Evolutionary conservation across 2,329 filamentous ascomycete genomes (phyloP).

Genomic region (Pezicula carpinea): DNA sequence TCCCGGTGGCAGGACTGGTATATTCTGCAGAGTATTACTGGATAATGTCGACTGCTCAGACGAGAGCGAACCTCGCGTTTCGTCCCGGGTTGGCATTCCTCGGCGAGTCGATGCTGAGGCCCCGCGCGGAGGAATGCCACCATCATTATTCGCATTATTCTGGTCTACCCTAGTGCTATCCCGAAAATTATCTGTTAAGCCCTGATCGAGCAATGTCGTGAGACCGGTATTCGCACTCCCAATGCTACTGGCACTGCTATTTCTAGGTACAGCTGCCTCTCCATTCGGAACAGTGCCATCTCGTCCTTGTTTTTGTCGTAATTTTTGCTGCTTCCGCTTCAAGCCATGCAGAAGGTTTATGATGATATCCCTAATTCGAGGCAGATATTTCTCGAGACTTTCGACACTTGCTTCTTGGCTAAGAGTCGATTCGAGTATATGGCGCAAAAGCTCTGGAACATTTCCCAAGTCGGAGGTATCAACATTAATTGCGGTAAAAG

Average conservation of each 20-base stretch:
- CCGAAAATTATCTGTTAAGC: slow-evolving; percentile 28
- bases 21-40: slow-evolving; percentile 71
- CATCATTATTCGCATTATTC: slow-evolving; percentile 21
- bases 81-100: slow-evolving; percentile 39
- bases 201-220: slow-evolving; percentile 56
- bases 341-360: slow-evolving; percentile 94
- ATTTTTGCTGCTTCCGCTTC: slow-evolving; percentile 92
- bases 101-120: slow-evolving; percentile 24
- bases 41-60: slow-evolving; percentile 65
- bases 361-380: slow-evolving; percentile 94
- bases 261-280: slow-evolving; percentile 26
- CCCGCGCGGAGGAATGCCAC: slow-evolving; percentile 42
- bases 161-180: slow-evolving; percentile 12
- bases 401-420: slow-evolving; percentile 94
- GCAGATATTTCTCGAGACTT: slow-evolving; percentile 89
- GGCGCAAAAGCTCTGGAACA: slow-evolving; percentile 83
- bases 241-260: slow-evolving; percentile 54
- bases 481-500: slow-evolving; percentile 94
- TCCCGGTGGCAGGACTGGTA: slow-evolving; percentile 70
- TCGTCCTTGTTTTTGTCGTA: slow-evolving; percentile 59
- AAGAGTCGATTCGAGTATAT: slow-evolving; percentile 90
- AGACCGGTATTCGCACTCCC: slow-evolving; percentile 54
- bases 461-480: slow-evolving; percentile 92
- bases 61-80: slow-evolving; percentile 43
- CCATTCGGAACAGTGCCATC: slow-evolving; percentile 32